A percentile compares a stretch with the other conserved stretches of the same genome.
These are phyloP conservation scores for Saccharomyces hybrid DNA, from an alignment of 1,139 yeast genomes.

Conservation along the genomic window DNA sequence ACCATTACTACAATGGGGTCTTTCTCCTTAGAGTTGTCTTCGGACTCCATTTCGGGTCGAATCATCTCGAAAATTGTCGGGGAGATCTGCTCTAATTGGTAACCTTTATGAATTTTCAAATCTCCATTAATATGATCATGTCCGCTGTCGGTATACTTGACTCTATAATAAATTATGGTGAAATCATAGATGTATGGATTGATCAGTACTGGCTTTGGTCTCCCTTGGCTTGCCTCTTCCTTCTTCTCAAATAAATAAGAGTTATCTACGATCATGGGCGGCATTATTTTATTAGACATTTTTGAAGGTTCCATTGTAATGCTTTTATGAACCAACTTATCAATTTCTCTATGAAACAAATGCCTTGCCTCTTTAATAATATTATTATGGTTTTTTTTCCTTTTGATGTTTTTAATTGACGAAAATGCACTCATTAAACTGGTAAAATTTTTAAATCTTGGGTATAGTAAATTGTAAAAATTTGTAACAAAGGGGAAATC, in stretches of 20 bases:
- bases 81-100: conserved; percentile 32
- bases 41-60: conserved; percentile 28
- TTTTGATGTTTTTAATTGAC: conserved; percentile 36
- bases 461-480: conserved; percentile 52
- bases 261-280: neutral
- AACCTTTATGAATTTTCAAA: conserved; percentile 17
- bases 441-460: conserved; percentile 46
- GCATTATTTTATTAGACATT: neutral
- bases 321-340: conserved; percentile 13
- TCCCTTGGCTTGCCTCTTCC: neutral
- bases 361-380: conserved; percentile 12
- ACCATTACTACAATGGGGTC: conserved; percentile 41
- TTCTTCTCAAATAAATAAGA: neutral
- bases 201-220: neutral
- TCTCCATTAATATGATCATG: conserved; percentile 22
- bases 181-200: conserved; percentile 39
- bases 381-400: conserved; percentile 8
- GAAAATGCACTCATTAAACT: conserved; percentile 42
- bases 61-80: conserved; percentile 56
- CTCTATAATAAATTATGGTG: conserved; percentile 41
- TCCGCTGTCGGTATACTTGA: conserved; percentile 17
- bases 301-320: neutral
- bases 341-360: conserved; percentile 19
- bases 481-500: conserved; percentile 45
- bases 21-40: conserved; percentile 16